Conservation (phyloP, 2,329 filamentous ascomycete genomes). For the Sclerotinia nivalis region DNA sequence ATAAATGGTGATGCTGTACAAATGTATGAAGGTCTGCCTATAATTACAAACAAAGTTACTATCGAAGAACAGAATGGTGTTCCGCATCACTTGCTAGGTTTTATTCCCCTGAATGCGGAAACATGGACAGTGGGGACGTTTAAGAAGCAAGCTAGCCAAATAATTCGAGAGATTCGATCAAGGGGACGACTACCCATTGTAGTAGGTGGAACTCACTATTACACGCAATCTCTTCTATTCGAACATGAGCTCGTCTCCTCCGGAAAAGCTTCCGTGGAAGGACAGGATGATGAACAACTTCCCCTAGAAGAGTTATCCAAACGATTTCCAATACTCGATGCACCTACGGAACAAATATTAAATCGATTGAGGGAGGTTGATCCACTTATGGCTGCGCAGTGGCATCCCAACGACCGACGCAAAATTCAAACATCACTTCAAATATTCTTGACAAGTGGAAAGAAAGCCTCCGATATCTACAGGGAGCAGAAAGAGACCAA, state of each 20-base stretch:
- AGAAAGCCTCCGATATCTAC: constrained; percentile 82
- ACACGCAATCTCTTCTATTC: constrained; percentile 86
- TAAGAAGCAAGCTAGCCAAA: constrained; percentile 63
- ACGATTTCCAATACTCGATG: constrained; percentile 70
- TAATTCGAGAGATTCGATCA: constrained; percentile 75
- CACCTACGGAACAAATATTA: constrained; percentile 69
- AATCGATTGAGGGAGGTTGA: constrained; percentile 76
- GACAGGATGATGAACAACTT: constrained; percentile 35
- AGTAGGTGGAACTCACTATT: constrained; percentile 95
- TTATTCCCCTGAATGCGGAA: constrained; percentile 71
- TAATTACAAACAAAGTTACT: constrained; percentile 94
- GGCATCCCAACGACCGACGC: constrained; percentile 90
- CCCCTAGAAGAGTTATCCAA: constrained; percentile 43
- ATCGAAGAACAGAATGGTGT: constrained; percentile 72
- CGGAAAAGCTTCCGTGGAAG: constrained; percentile 35
- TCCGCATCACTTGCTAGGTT: constrained; percentile 84
- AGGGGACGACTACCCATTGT: constrained; percentile 83
- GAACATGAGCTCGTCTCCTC: constrained; percentile 62
- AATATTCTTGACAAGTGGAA: constrained; percentile 83
- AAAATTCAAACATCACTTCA: constrained; percentile 90
- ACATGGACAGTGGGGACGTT: constrained; percentile 84
- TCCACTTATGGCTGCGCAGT: constrained; percentile 82
- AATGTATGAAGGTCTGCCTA: constrained; percentile 85
- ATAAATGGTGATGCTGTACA: constrained; percentile 99
- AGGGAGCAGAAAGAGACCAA: constrained; percentile 64